A percentile compares a stretch with the other conserved stretches of the same genome.
phyloP scores from a whole-genome alignment of 441 rosid species.

The Syzygium syzygioides region DNA sequence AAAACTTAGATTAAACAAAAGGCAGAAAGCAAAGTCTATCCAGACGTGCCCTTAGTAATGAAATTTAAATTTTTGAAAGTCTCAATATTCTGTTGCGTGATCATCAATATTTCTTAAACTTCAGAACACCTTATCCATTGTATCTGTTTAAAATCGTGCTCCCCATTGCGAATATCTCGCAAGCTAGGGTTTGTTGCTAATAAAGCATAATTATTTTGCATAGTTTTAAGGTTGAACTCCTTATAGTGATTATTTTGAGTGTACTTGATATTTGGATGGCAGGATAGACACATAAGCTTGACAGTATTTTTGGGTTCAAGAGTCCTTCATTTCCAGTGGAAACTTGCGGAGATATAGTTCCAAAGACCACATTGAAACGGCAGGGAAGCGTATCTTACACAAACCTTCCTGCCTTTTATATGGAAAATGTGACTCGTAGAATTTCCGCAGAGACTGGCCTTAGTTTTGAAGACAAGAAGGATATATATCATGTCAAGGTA shows the following conservation, averaged over 20 bases:
- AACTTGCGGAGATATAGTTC: not conserved
- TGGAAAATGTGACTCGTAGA: slow-evolving; percentile 25
- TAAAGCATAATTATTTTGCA: not conserved
- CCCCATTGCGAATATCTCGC: not conserved
- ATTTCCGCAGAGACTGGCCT: slow-evolving; percentile 36
- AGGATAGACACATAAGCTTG: not conserved
- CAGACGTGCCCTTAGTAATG: not conserved
- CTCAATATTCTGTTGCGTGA: not conserved
- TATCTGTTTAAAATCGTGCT: not conserved
- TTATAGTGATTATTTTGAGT: not conserved
- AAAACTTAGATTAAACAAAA: not conserved
- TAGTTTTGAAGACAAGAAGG: slow-evolving; percentile 35
- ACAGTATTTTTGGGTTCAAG: not conserved
- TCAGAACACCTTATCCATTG: not conserved
- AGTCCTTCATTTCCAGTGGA: not conserved
- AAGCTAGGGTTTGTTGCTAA: not conserved
- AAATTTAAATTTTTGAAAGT: not conserved
- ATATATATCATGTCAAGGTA: slow-evolving; percentile 54
- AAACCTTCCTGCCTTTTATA: slow-evolving; percentile 35
- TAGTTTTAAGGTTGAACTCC: not conserved
- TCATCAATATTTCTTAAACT: not conserved
- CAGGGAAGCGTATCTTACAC: slow-evolving; percentile 31
- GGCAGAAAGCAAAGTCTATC: not conserved
- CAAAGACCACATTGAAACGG: slow-evolving; percentile 21
- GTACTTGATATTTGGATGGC: not conserved